phyloP scores from a whole-genome alignment of 352 stramenopile genomes.

The Globisporangium parvum region DNA sequence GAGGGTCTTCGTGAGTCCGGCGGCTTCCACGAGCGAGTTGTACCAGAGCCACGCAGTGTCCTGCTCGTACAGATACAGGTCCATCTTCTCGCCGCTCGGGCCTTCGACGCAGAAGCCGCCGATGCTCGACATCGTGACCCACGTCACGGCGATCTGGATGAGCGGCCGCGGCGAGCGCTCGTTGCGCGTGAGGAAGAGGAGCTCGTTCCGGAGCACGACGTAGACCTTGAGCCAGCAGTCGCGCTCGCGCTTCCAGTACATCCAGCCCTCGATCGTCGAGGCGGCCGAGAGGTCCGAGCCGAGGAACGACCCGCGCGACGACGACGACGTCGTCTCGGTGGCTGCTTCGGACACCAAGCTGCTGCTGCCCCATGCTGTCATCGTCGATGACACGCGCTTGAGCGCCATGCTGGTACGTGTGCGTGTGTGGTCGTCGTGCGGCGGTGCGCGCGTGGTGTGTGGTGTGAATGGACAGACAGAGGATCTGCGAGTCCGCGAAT shows the following conservation, averaged over 20 bases:
- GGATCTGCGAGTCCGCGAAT: not conserved
- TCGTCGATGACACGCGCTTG: constrained; percentile 13
- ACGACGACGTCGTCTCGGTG: constrained; percentile 32
- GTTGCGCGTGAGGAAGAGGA: constrained; percentile 62
- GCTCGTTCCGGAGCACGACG: constrained; percentile 56
- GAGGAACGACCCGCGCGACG: constrained; percentile 22
- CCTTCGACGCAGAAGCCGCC: constrained; percentile 43
- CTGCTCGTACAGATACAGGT: constrained; percentile 68
- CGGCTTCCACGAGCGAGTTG: constrained; percentile 60
- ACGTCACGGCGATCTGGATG: constrained; percentile 60
- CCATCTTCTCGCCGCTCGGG: constrained; percentile 59
- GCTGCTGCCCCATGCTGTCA: constrained; percentile 12
- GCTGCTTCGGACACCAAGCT: constrained; percentile 41
- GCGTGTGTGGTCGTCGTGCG: not conserved
- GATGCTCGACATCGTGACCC: constrained; percentile 38
- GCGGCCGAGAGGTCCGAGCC: constrained; percentile 15
- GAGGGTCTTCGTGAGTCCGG: constrained; percentile 39
- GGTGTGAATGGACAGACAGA: not conserved
- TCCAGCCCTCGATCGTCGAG: constrained; percentile 46
- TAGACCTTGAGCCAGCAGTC: constrained; percentile 78
- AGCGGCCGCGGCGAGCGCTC: constrained; percentile 28
- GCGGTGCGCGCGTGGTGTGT: not conserved
- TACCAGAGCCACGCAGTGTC: constrained; percentile 46
- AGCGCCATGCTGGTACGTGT: constrained; percentile 17
- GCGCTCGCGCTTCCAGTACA: constrained; percentile 65